phyloP scores from a whole-genome alignment of 1,284 basidiomycete genomes.

The Trametes sp. region DNA sequence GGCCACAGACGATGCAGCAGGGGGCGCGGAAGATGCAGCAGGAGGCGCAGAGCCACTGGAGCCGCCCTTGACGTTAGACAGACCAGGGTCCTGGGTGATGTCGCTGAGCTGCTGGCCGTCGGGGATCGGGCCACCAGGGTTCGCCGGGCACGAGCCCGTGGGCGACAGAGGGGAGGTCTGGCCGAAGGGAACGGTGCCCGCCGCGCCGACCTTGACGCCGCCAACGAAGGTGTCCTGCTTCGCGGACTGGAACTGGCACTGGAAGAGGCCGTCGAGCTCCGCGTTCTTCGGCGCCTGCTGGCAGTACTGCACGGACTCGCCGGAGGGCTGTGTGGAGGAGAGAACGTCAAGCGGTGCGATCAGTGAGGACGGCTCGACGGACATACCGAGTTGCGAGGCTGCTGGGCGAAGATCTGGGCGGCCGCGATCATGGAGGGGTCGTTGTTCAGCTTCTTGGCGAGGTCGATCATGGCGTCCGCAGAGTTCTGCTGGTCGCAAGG shows the following conservation, averaged over 20 bases:
- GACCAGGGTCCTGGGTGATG: conserved; percentile 53
- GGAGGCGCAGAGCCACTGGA: background rate
- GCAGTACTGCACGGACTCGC: conserved; percentile 48
- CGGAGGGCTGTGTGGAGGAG: conserved; percentile 42
- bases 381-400: conserved; percentile 57
- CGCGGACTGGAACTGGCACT: conserved; percentile 50
- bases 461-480: conserved; percentile 65
- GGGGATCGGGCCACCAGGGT: conserved; percentile 48
- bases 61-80: conserved; percentile 16
- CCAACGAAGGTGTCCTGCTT: conserved; percentile 45
- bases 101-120: conserved; percentile 60
- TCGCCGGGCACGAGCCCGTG: conserved; percentile 50
- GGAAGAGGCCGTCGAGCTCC: conserved; percentile 52
- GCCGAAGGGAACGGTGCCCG: conserved; percentile 51
- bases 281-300: conserved; percentile 48
- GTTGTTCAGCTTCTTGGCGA: conserved; percentile 63
- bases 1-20: background rate
- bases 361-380: background rate
- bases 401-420: conserved; percentile 67
- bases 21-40: background rate
- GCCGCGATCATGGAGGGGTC: conserved; percentile 62
- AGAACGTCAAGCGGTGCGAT: too few species aligned
- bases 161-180: conserved; percentile 42
- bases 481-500: conserved; percentile 69
- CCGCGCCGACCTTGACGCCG: conserved; percentile 36